Evolutionary conservation across 164 flowering plant genomes (phyloP).

Genomic region (Vitis rupestris): DNA sequence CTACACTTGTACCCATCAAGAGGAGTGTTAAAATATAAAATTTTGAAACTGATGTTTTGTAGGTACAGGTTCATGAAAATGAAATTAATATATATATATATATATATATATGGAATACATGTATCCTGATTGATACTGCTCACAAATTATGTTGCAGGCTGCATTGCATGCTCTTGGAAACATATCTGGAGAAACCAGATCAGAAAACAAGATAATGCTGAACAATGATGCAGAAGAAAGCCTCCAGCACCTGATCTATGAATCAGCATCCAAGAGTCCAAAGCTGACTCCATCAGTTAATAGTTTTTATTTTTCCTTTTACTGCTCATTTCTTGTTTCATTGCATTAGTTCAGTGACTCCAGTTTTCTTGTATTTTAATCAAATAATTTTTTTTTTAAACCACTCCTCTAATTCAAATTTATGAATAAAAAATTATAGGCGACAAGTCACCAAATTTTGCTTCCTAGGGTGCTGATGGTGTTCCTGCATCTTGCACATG

Average conservation of each 20-base stretch:
- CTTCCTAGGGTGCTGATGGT: background rate
- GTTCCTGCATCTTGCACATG: background rate
- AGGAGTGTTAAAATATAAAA: too few relatives aligned
- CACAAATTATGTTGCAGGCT: constrained; percentile 49
- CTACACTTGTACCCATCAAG: too few relatives aligned
- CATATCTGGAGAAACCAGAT: constrained; percentile 65
- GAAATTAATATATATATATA: too few relatives aligned
- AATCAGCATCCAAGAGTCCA: constrained; percentile 60
- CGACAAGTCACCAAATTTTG: background rate
- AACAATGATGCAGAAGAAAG: constrained; percentile 61
- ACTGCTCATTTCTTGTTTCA: background rate
- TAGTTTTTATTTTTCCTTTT: constrained; percentile 2
- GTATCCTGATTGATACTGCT: constrained; percentile 1
- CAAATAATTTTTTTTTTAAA: too few relatives aligned
- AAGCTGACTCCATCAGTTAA: constrained; percentile 90
- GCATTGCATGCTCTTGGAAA: constrained; percentile 90
- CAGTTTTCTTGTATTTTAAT: background rate
- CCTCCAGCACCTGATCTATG: constrained; percentile 63
- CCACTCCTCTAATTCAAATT: too few relatives aligned
- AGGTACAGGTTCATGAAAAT: too few relatives aligned
- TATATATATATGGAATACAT: too few relatives aligned
- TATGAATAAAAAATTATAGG: too few relatives aligned
- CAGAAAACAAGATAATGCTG: constrained; percentile 38
- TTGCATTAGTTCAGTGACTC: background rate
- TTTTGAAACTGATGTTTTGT: too few relatives aligned